Base-by-base conservation (phyloP, 2,329 filamentous ascomycete species). In the Westerdykella aurantiaca region DNA sequence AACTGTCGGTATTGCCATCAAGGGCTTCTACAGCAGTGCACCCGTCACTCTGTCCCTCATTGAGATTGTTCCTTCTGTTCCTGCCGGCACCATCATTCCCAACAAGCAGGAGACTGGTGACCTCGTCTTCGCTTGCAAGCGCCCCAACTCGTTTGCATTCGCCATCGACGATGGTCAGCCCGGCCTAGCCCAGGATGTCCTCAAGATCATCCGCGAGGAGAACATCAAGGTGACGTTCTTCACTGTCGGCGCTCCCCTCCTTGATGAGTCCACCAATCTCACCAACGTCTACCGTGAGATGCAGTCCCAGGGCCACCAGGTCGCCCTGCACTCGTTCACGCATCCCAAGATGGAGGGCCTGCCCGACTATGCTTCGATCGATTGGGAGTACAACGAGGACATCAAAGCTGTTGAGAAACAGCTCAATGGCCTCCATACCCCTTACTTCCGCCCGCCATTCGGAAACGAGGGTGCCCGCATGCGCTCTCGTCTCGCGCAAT, bases 131-230 rank as follows among this genome's bases (percentile, higher is more conserved):
- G 71, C 76, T 6, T 86, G 83, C 71, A 82, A 77, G 51, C 74
- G 81, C 14, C 81, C 82, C 38, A 83, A 85, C 67, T 81, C 78
- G 0, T 85, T 86, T 59, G 83, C 83, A 1, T 85, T 86, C 61
- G 82, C 82, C 39, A 85, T 86, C 50, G 83, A 86, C 58, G 83
- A 86, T 60, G 83, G 82, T 17, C 71, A 77, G 40, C 82, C 82
- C 38, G 56, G 67, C 29, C 73, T 77, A 44, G 81, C 81, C 1
- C 74, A 80, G 63, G 66, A 77, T 49, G 79, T 85, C 16, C 77
- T 83, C 67, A 67, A 75, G 34, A 79, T 82, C 42, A 70, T 86
- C 53, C 73, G 78, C 16, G 75, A 78, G 16, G 82, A 81, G 41
- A 63, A 70, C 43, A 80, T 86, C 53, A 75, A 79, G 51, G 82